These are phyloP conservation scores for Sophora flavescens DNA, from an alignment of 306 rosid species.

Conservation along the genomic window DNA sequence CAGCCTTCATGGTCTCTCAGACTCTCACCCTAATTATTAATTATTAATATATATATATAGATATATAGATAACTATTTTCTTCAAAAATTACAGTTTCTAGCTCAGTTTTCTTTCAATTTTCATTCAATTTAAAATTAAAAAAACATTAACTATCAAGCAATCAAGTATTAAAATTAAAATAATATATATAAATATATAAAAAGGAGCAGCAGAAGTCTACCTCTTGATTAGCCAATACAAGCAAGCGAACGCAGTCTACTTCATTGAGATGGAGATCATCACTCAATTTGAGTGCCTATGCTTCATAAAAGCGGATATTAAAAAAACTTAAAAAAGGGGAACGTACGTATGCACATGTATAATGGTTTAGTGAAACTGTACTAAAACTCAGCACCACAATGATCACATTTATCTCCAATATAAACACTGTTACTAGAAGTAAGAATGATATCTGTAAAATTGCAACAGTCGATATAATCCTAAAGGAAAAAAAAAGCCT, in stretches of 20 bases:
- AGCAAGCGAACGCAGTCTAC: constrained; percentile 87
- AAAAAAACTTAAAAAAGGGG: constrained; percentile 16
- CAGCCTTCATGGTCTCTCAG: constrained; percentile 15
- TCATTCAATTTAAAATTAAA: background rate
- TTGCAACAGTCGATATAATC: constrained; percentile 19
- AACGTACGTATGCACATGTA: background rate
- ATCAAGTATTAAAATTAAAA: constrained; percentile 22
- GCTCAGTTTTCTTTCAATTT: background rate
- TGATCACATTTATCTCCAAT: constrained; percentile 29
- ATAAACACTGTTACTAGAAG: constrained; percentile 20
- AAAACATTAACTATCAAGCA: background rate
- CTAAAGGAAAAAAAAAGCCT: background rate
- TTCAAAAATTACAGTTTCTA: constrained; percentile 12
- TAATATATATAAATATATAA: background rate
- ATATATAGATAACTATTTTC: constrained; percentile 1
- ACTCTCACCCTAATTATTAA: background rate
- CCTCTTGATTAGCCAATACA: constrained; percentile 91
- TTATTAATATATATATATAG: too few relatives aligned
- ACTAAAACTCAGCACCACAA: constrained; percentile 9
- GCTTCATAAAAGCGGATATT: constrained; percentile 45
- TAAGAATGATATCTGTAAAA: constrained; percentile 16
- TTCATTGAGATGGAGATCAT: constrained; percentile 93
- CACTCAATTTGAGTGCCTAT: constrained; percentile 90
- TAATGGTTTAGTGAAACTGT: constrained; percentile 20
- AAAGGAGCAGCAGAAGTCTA: constrained; percentile 44